Evolutionary conservation across 2,329 filamentous ascomycete genomes (phyloP), one percentile per base, ranked within the genome.

Genomic region (Ascochyta koolunga): DNA sequence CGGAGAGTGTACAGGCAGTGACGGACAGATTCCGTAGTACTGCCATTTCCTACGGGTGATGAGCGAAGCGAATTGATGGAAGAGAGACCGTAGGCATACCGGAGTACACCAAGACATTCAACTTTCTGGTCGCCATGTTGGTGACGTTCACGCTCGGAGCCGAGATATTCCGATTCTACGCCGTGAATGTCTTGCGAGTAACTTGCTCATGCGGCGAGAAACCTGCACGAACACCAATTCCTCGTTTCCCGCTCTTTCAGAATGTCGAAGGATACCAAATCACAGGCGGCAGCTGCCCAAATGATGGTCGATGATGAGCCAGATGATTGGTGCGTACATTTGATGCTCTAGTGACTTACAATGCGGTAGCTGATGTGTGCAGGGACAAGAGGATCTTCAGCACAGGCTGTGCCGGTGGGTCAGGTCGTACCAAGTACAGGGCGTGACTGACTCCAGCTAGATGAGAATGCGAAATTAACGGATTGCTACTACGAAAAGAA

Each of bases 371-470:
- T 56, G 45, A 55, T 36, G 45, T 27, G 29, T 35, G 65, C 72
- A 98, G 93, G 93, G 93, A 98, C 80, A 93, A 96, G 83, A 85
- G 95, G 72, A 98, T 98, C 76, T 96, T 91, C 80, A 96, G 91
- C 80, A 98, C 93, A 2, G 95, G 93, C 54, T 98, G 93, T 71
- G 86, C 92, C 76, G 88, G 93, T 96, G 78, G 13, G 59, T 57
- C 13, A 9, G 16, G 11, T 13, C 13, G n/a, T 18, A 22, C 8
- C 18, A 25, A 42, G 16, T 18, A 5, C 13, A 15, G 13, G 6
- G 16, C 35, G 13, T 3, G 5, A n/a, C 51, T 54, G 29, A 54
- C 21, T 13, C 18, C 5, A 3, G 16, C 3, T 62, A 97, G 93
- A 86, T 19, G 93, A 98, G 71, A 96, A 98, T 70, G 80, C 84